Conservation (phyloP, 371 early-diverging fungal genomes). For the Mortierella sp. region DNA sequence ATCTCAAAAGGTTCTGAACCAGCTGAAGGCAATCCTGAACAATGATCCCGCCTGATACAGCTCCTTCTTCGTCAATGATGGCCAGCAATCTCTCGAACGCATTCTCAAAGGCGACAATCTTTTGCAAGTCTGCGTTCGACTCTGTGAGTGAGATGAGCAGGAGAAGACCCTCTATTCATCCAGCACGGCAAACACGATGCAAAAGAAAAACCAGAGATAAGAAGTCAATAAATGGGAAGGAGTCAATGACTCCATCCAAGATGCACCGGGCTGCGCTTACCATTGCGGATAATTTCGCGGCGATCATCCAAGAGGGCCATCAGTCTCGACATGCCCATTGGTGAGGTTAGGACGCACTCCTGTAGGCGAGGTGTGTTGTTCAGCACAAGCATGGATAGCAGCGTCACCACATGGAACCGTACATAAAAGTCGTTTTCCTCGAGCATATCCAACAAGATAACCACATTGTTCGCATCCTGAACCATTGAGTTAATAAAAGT, state of each 20-base stretch:
- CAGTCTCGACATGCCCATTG: constrained; percentile 90
- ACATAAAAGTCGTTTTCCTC: constrained; percentile 95
- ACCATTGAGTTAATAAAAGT: too few relatives aligned
- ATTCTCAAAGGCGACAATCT: constrained; percentile 97
- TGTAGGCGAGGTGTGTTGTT: constrained; percentile 78
- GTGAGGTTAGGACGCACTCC: constrained; percentile 86
- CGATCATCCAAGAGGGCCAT: constrained; percentile 93
- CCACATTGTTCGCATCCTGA: constrained; percentile 81
- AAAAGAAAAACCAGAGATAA: too few relatives aligned
- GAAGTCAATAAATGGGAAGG: too few relatives aligned
- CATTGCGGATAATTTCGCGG: constrained; percentile 95
- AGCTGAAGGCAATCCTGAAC: constrained; percentile 96
- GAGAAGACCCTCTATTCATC: constrained; percentile 82
- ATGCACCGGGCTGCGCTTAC: constrained; percentile 52
- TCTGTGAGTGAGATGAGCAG: constrained; percentile 89
- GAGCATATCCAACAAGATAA: constrained; percentile 83
- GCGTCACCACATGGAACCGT: constrained; percentile 87
- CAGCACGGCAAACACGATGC: too few relatives aligned
- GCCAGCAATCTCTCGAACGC: constrained; percentile 91
- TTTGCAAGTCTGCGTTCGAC: constrained; percentile 94
- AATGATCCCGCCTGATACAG: constrained; percentile 92
- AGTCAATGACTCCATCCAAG: too few relatives aligned
- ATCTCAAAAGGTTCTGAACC: constrained; percentile 88
- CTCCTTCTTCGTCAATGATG: constrained; percentile 92
- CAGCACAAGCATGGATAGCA: constrained; percentile 79